These are phyloP conservation scores for Hortiboletus flavorubellus DNA, from an alignment of 768 basidiomycete genomes.

Conservation along the genomic window DNA sequence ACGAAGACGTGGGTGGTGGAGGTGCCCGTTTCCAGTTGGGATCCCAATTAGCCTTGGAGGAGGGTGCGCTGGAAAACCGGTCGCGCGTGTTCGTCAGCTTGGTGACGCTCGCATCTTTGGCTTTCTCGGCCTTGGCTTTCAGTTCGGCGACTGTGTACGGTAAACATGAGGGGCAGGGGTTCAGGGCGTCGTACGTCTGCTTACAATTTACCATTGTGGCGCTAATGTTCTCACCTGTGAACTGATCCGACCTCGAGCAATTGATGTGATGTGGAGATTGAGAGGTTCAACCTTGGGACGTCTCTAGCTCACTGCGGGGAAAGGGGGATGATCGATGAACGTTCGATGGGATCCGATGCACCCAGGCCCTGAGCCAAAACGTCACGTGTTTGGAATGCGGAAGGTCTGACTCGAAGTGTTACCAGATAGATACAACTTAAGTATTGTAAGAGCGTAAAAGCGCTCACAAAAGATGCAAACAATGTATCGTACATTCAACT, in stretches of 20 bases:
- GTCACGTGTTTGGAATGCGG: not conserved
- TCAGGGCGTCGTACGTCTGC: constrained; percentile 5
- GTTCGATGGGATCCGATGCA: not conserved
- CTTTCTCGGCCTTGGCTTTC: constrained; percentile 60
- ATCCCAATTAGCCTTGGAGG: constrained; percentile 65
- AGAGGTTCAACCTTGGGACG: not conserved
- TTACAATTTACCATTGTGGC: constrained; percentile 32
- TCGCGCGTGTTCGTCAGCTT: constrained; percentile 56
- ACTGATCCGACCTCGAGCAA: not conserved
- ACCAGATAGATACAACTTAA: constrained; percentile 9
- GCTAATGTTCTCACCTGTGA: not conserved
- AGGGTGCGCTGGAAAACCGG: constrained; percentile 49
- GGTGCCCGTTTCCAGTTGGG: constrained; percentile 49
- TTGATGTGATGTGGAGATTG: not conserved
- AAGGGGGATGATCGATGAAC: not conserved
- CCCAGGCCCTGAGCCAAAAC: too few species aligned
- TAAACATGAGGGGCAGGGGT: constrained; percentile 1
- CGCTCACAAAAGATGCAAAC: not conserved
- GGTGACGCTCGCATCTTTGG: constrained; percentile 52
- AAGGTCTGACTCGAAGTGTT: not conserved
- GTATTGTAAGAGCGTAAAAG: not conserved
- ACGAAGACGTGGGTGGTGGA: constrained; percentile 33
- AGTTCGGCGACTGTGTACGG: constrained; percentile 53
- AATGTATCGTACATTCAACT: constrained; percentile 9
- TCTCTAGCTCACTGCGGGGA: too few species aligned